Conservation (phyloP, 2,329 filamentous ascomycete species). For the Apiospora malaysiana region DNA sequence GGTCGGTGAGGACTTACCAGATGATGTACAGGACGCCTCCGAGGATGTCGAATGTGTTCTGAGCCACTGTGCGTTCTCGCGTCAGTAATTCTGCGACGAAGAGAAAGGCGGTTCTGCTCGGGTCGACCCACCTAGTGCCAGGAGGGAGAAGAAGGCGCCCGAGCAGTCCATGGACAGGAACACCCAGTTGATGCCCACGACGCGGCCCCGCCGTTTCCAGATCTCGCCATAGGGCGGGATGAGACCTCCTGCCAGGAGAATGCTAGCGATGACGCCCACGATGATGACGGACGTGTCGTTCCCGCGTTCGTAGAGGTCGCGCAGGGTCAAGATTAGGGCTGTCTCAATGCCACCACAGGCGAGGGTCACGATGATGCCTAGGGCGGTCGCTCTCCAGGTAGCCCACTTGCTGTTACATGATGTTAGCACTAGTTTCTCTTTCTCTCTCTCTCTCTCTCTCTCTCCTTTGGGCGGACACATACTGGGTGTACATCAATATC, state of each 20-base stretch:
- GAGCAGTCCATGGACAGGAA: conserved; percentile 66
- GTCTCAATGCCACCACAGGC: conserved; percentile 60
- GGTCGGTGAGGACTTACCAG: conserved; percentile 54
- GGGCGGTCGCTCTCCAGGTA: conserved; percentile 50
- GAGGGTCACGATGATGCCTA: conserved; percentile 46
- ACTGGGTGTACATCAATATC: conserved; percentile 43
- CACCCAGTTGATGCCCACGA: conserved; percentile 64
- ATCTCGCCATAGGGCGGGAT: conserved; percentile 67
- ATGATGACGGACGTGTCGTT: conserved; percentile 59
- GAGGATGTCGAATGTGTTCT: conserved; percentile 65
- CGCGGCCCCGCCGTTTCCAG: conserved; percentile 64
- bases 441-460: background rate
- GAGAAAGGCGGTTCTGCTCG: background rate
- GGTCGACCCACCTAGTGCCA: conserved; percentile 59
- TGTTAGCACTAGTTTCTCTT: background rate
- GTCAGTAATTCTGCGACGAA: conserved; percentile 29
- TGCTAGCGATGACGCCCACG: conserved; percentile 62
- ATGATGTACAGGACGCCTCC: conserved; percentile 66
- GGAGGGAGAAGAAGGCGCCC: conserved; percentile 68
- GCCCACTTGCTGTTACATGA: conserved; percentile 47
- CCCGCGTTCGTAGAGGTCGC: conserved; percentile 60
- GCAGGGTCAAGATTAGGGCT: conserved; percentile 61
- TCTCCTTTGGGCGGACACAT: conserved; percentile 20
- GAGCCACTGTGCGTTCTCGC: conserved; percentile 51
- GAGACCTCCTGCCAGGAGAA: conserved; percentile 62